Evolutionary conservation across 805 yeast species (phyloP), one percentile per base, ranked within the genome.

Genomic region (Ogataea salicorniae): DNA sequence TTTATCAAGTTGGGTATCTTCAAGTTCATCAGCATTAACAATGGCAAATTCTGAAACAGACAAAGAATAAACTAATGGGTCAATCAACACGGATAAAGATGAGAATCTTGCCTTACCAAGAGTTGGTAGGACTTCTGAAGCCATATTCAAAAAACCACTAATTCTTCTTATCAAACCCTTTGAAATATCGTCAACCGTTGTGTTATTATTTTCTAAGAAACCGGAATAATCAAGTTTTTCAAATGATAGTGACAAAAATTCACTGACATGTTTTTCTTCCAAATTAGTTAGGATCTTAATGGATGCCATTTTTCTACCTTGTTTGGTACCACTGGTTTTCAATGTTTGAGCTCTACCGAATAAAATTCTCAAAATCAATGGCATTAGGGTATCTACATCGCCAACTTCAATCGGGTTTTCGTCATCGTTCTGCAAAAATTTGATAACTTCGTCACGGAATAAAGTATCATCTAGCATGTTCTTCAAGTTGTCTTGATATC

Each of bases 291-390:
- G 64, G 6, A 81, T 70, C 20, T 83, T 73, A 13, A 87, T 71
- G 8, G 87, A 83, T 8, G 94, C 87, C 56, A 73, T 75, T 52
- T 88, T 85, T 54, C 86, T 76, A 33, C 90, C 83, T 46, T 79
- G 76, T 59, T 87, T 87, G 29, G 82, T 77, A 49, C 88, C 89
- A 62, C 86, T 83, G 1, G 79, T 70, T 46, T 73, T 76, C 5
- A 82, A 73, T 1, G 83, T 76, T 65, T 88, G 95, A 8, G 90
- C 88, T 48, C 95, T 76, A 8, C 98, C 98, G 65, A 84, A 92
- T 18, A 94, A 69, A 23, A 94, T 83, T 54, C 97, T 70, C 42
- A 90, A 61, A 4, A 90, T 75, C 31, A 87, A 59, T 1, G 95
- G 94, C 77, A 89, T 78, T 2, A 92, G 74, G 1, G 52, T 63